Evolutionary conservation across 768 basidiomycete species (phyloP).

Genomic region (Lepiota brunneoincarnata): DNA sequence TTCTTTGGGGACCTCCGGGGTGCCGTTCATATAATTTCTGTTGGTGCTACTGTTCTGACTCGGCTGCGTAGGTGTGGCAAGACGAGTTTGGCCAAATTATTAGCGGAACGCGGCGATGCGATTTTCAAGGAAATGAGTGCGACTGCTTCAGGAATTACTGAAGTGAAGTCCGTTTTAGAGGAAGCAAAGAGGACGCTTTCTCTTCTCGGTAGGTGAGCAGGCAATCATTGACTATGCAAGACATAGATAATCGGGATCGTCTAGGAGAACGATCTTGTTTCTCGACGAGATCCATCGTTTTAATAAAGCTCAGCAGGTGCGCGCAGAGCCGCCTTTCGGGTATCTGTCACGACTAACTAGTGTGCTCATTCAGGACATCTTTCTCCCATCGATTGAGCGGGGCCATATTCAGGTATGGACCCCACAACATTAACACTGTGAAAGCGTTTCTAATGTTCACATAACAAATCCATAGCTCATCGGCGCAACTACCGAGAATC

Average conservation of each 20-base stretch:
- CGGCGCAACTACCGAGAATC: conserved; percentile 89
- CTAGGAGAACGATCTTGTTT: conserved; percentile 71
- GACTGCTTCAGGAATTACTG: conserved; percentile 64
- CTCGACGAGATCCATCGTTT: conserved; percentile 86
- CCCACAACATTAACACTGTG: not conserved
- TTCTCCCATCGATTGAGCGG: conserved; percentile 78
- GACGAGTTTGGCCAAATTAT: conserved; percentile 71
- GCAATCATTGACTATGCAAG: conserved; percentile 9
- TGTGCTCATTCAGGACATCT: conserved; percentile 53
- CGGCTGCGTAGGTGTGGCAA: conserved; percentile 54
- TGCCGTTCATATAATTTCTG: conserved; percentile 19
- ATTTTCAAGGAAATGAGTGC: conserved; percentile 77
- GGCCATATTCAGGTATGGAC: conserved; percentile 62
- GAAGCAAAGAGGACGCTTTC: conserved; percentile 67
- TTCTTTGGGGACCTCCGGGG: conserved; percentile 80
- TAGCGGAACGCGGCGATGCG: conserved; percentile 57
- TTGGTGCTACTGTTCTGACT: not conserved
- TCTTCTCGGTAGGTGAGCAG: conserved; percentile 57
- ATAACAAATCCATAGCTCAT: conserved; percentile 43
- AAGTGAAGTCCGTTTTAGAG: conserved; percentile 72
- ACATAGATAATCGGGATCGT: conserved; percentile 7
- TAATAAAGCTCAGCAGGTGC: conserved; percentile 66
- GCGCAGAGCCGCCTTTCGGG: not conserved
- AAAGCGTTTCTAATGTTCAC: not conserved
- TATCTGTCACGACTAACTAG: not conserved